These are phyloP conservation scores for Sporobolomyces roseus DNA, from an alignment of 768 basidiomycete species.

Conservation along the genomic window DNA sequence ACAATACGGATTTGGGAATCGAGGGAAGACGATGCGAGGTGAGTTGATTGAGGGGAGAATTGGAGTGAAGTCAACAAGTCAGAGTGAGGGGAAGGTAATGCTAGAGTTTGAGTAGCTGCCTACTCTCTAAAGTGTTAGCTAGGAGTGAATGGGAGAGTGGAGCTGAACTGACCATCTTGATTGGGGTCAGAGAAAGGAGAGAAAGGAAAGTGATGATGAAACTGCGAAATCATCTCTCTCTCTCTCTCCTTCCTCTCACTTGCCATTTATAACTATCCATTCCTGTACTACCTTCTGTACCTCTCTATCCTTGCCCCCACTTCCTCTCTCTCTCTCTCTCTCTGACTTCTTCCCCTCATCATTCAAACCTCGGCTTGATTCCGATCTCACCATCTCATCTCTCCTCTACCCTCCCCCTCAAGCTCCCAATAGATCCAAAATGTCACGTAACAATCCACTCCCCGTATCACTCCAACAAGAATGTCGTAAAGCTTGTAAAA, in stretches of 20 bases:
- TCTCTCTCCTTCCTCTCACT: background rate
- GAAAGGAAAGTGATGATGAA: no score
- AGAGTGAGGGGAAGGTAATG: constrained; percentile 12
- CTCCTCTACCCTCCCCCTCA: background rate
- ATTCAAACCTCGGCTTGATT: constrained; percentile 3
- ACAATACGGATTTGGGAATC: constrained; percentile 41
- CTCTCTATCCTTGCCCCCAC: background rate
- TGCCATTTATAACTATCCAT: no score
- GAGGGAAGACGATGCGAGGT: constrained; percentile 41
- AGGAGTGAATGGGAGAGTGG: background rate
- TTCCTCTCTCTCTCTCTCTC: background rate
- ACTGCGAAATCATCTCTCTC: background rate
- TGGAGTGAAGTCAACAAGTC: constrained; percentile 41
- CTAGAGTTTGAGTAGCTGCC: background rate
- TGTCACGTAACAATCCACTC: constrained; percentile 25
- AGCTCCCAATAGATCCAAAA: background rate
- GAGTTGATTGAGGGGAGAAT: constrained; percentile 37
- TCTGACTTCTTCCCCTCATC: background rate
- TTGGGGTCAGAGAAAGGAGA: no score
- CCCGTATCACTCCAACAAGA: constrained; percentile 29
- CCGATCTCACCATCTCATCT: background rate
- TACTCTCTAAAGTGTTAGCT: background rate
- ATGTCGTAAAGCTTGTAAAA: constrained; percentile 30
- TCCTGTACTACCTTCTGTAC: background rate
- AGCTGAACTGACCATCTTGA: constrained; percentile 7